These are phyloP conservation scores for Blastomyces silverae DNA, from an alignment of 2,329 filamentous ascomycete species.

Conservation along the genomic window DNA sequence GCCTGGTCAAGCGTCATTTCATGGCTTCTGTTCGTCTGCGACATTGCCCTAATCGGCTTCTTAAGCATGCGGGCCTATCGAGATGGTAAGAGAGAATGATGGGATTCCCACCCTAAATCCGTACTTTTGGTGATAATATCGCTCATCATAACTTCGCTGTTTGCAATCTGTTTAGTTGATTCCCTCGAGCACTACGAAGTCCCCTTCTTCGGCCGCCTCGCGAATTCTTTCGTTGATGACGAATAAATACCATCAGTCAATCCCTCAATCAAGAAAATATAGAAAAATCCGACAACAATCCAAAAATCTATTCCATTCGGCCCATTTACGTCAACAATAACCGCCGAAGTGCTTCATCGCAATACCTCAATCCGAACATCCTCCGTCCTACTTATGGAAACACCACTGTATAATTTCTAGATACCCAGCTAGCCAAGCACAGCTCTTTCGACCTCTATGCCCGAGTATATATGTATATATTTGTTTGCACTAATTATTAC, in stretches of 20 bases:
- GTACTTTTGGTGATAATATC: background rate
- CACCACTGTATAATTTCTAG: background rate
- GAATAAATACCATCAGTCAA: constrained; percentile 49
- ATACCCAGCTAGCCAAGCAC: constrained; percentile 1
- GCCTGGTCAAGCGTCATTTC: constrained; percentile 77
- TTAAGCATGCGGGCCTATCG: constrained; percentile 72
- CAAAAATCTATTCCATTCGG: background rate
- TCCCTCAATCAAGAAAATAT: background rate
- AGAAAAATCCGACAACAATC: background rate
- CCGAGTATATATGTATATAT: background rate
- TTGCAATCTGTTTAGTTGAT: constrained; percentile 44
- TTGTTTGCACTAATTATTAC: background rate
- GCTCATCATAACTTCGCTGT: constrained; percentile 3
- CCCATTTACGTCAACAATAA: background rate
- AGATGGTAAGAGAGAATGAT: constrained; percentile 56
- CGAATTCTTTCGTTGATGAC: constrained; percentile 84
- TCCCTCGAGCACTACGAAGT: constrained; percentile 68
- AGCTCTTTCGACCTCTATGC: background rate
- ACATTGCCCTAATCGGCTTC: constrained; percentile 68
- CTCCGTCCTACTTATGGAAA: background rate
- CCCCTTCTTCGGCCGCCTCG: constrained; percentile 76
- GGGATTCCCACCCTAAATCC: background rate
- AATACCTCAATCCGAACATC: background rate
- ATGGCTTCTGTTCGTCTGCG: constrained; percentile 71
- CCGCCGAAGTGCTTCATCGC: background rate